phyloP scores from a whole-genome alignment of 345 rosid genomes.

The Trapa bicornis region DNA sequence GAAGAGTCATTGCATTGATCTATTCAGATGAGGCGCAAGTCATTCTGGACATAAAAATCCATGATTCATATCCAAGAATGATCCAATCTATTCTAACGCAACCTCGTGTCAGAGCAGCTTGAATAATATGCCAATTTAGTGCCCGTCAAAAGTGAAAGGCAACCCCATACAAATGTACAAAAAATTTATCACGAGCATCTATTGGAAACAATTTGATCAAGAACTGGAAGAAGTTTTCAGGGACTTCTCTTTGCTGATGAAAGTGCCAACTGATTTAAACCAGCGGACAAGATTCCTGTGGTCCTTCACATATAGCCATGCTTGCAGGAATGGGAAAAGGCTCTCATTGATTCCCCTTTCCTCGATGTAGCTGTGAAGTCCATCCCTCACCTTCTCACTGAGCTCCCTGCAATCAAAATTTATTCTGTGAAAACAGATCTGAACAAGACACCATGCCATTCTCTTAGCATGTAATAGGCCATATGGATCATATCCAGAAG shows the following conservation, averaged over 20 bases:
- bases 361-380: conserved; percentile 56
- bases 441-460: background rate
- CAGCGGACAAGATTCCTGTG: conserved; percentile 60
- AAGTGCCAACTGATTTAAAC: conserved; percentile 69
- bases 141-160: too few relatives aligned
- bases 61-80: background rate
- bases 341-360: conserved; percentile 72
- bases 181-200: background rate
- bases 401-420: conserved; percentile 42
- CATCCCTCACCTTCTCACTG: conserved; percentile 69
- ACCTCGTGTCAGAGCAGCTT: background rate
- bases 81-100: background rate
- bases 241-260: conserved; percentile 30
- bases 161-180: background rate
- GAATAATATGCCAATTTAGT: background rate
- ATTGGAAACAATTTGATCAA: background rate
- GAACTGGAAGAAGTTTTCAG: conserved; percentile 7
- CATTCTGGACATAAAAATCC: background rate
- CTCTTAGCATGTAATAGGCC: background rate
- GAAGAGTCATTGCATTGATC: too few relatives aligned
- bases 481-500: background rate
- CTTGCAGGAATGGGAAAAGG: conserved; percentile 83
- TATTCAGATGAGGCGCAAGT: background rate
- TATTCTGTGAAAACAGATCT: background rate
- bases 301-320: conserved; percentile 87